These are phyloP conservation scores for Curvularia eragrostidis DNA, from an alignment of 2,329 filamentous ascomycete species.

Conservation along the genomic window DNA sequence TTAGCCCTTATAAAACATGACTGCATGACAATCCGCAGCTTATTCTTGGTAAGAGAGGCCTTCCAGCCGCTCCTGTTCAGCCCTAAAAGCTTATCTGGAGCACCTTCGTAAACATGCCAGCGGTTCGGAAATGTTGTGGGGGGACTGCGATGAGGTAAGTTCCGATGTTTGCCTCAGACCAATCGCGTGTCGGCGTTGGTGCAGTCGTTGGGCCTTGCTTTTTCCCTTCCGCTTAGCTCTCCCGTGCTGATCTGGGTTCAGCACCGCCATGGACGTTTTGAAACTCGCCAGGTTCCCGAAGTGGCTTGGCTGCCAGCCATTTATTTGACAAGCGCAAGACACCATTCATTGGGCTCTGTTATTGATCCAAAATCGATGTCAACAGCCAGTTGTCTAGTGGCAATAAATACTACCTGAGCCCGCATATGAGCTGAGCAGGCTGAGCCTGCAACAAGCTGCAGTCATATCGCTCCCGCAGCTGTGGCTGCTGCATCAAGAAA, in stretches of 20 bases:
- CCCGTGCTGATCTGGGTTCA: background rate
- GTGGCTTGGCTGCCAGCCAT: background rate
- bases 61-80: constrained; percentile 5
- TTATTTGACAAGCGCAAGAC: background rate
- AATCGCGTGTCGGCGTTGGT: background rate
- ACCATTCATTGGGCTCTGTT: too few species aligned
- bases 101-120: constrained; percentile 2
- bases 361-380: background rate
- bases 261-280: background rate
- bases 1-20: constrained; percentile 15
- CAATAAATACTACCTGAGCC: background rate
- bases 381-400: background rate
- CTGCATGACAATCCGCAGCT: constrained; percentile 9
- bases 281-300: background rate
- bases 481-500: background rate
- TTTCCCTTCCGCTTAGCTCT: constrained; percentile 1
- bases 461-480: background rate
- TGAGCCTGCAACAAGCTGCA: background rate
- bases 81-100: constrained; percentile 8
- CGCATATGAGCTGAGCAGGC: background rate
- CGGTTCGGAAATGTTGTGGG: background rate
- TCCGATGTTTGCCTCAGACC: background rate
- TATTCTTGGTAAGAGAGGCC: background rate
- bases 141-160: background rate
- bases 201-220: constrained; percentile 4